Percentiles rank a stretch among this genome's conserved stretches.
Conservation (phyloP, 2,329 filamentous ascomycete genomes). For the Aspergillus puulaauensis region DNA sequence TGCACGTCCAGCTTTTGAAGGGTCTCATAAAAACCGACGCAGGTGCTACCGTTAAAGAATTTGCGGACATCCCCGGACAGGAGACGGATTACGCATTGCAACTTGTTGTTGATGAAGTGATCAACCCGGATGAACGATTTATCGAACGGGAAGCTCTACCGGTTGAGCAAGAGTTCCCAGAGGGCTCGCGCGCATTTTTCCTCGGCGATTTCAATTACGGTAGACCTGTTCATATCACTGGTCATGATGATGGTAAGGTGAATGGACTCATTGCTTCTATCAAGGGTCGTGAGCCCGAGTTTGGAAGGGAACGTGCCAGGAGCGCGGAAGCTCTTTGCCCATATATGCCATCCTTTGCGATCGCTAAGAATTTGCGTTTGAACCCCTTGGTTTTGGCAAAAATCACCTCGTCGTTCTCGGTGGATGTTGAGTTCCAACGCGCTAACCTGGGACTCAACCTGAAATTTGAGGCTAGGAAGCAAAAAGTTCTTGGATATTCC, state of each 20-base stretch:
- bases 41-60: conserved; percentile 89
- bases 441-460: conserved; percentile 92
- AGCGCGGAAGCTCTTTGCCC: conserved; percentile 68
- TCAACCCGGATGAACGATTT: conserved; percentile 90
- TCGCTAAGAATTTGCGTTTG: conserved; percentile 76
- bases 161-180: conserved; percentile 87
- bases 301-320: conserved; percentile 71
- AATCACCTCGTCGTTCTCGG: conserved; percentile 90
- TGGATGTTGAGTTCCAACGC: conserved; percentile 76
- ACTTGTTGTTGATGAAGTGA: conserved; percentile 81
- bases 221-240: conserved; percentile 77
- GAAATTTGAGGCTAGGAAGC: conserved; percentile 93
- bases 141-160: conserved; percentile 84
- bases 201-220: conserved; percentile 92
- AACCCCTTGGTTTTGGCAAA: conserved; percentile 90
- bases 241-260: conserved; percentile 71
- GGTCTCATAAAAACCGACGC: conserved; percentile 87
- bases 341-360: conserved; percentile 85
- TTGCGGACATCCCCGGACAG: conserved; percentile 78
- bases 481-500: conserved; percentile 94
- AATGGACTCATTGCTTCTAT: conserved; percentile 75
- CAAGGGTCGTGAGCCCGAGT: conserved; percentile 74
- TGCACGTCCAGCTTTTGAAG: conserved; percentile 91
- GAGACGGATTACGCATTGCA: conserved; percentile 92
- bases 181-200: conserved; percentile 83